Evolutionary conservation across 148 eudicot genomes (phyloP), one percentile per base, ranked within the genome.

Genomic region (Chenopodium berlandieri): DNA sequence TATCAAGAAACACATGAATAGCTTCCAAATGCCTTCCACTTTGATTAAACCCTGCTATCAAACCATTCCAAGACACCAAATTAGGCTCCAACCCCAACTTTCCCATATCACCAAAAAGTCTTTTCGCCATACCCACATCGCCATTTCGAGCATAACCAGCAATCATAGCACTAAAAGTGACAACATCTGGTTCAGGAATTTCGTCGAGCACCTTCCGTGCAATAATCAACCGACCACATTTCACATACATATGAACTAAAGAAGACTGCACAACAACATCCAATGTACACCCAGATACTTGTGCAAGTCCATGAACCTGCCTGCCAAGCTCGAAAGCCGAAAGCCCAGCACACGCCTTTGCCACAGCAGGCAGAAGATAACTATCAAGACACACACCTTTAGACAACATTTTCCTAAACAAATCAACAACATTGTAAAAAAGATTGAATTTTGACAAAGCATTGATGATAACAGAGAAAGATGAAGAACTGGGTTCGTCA

Each of bases 141-240:
- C 97, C 97, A 75, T 85, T 81, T 71, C 90, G 83, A 70, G 99
- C 99, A 91, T 95, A 94, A n/a, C 97, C 94, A 69, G 92, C 80
- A 81, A 90, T 82, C 75, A 95, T 84, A 40, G 98, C 96, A 87
- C 97, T 93, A 87, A 87, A 90, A 67, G 91, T 84, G 12, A 91
- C 86, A 83, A 95, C 86, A 85, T 90, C 92, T 40, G 88, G 90
- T 81, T 90, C 88, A 79, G 80, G 63, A 88, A 91, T 93, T 84
- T 34, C 73, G 44, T 91, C 92, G 50, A 93, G 81, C 93, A 93
- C 47, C 80, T 90, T 88, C 63, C 67, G 91, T 2, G 97, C 96
- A 85, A 79, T n/a, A 11, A 56, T 44, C 71, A 93, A 78, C 48
- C 81, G 69, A 46, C 82, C 79, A 81, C 90, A 88, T 82, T 87